Conservation (phyloP, 2,329 filamentous ascomycete species). For the Westerdykella aurantiaca region DNA sequence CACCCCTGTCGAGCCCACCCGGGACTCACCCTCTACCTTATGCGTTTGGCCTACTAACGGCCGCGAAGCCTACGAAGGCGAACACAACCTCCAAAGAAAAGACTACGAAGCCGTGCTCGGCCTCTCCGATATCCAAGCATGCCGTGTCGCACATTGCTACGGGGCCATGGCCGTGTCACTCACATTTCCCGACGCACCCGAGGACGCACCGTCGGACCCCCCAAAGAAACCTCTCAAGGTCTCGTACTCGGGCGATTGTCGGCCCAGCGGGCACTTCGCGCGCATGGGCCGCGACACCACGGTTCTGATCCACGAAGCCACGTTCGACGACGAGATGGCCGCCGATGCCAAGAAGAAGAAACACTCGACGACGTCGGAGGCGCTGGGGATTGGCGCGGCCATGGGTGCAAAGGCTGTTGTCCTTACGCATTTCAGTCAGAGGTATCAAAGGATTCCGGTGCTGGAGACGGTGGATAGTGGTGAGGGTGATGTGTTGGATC, state of each 20-base stretch:
- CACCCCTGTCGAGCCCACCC: conserved; percentile 20
- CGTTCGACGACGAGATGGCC: conserved; percentile 79
- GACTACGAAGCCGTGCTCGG: conserved; percentile 50
- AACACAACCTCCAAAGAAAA: conserved; percentile 8
- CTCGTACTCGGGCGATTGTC: conserved; percentile 90
- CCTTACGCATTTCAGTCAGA: conserved; percentile 90
- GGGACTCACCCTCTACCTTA: conserved; percentile 21
- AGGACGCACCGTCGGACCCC: conserved; percentile 8
- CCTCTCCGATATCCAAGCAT: conserved; percentile 61
- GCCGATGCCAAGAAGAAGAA: conserved; percentile 80
- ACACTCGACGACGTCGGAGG: conserved; percentile 84
- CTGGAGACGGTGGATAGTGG: conserved; percentile 39
- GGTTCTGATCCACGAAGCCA: conserved; percentile 89
- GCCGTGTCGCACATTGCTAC: conserved; percentile 70
- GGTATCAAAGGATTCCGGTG: conserved; percentile 72
- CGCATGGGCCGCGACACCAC: conserved; percentile 68
- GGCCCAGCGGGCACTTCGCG: conserved; percentile 62
- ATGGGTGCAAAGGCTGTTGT: conserved; percentile 80
- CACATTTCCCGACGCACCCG: conserved; percentile 57
- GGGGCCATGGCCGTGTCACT: conserved; percentile 71
- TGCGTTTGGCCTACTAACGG: not conserved
- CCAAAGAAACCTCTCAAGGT: conserved; percentile 62
- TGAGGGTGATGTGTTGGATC: conserved; percentile 18
- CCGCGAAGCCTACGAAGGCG: not conserved
- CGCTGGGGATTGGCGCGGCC: conserved; percentile 64